phyloP scores from a whole-genome alignment of 1,284 basidiomycete species.

The Heterobasidion parviporum region DNA sequence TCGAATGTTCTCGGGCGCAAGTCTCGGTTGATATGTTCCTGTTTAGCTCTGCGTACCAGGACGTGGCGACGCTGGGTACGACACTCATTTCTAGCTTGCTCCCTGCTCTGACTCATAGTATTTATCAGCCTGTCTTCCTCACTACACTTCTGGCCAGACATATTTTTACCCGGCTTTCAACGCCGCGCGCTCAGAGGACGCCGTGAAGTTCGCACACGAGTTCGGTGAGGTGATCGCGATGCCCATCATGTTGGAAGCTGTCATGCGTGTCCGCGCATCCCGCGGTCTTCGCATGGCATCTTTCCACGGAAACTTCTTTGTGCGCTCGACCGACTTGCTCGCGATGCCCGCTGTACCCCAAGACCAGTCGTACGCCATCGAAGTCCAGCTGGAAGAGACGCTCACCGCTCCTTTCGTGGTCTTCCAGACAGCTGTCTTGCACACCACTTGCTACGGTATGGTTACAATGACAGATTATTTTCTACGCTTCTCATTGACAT shows the following conservation, averaged over 20 bases:
- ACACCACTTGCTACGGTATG: conserved; percentile 91
- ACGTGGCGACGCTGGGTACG: conserved; percentile 86
- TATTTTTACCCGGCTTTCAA: conserved; percentile 99
- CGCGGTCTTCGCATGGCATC: conserved; percentile 92
- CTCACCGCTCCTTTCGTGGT: conserved; percentile 91
- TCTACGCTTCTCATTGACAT: neutral
- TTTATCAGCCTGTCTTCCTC: conserved; percentile 74
- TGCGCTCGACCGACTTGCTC: conserved; percentile 93
- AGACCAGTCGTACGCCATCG: conserved; percentile 96
- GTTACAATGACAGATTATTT: conserved; percentile 1
- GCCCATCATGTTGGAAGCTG: conserved; percentile 95
- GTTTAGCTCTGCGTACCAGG: conserved; percentile 89
- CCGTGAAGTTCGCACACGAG: conserved; percentile 96
- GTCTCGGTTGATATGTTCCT: conserved; percentile 99
- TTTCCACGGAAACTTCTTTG: conserved; percentile 99
- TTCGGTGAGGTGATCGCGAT: conserved; percentile 90
- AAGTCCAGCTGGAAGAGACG: conserved; percentile 96
- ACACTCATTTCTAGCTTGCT: neutral
- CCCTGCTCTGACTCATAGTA: conserved; percentile 4
- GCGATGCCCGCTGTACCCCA: conserved; percentile 95
- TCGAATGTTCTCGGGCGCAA: conserved; percentile 95
- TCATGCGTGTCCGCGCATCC: conserved; percentile 95
- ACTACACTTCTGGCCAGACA: conserved; percentile 97
- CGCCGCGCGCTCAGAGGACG: conserved; percentile 89
- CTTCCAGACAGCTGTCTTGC: conserved; percentile 92